Conservation (phyloP, 2,329 filamentous ascomycete genomes). For the Pestalotiopsis sp. region DNA sequence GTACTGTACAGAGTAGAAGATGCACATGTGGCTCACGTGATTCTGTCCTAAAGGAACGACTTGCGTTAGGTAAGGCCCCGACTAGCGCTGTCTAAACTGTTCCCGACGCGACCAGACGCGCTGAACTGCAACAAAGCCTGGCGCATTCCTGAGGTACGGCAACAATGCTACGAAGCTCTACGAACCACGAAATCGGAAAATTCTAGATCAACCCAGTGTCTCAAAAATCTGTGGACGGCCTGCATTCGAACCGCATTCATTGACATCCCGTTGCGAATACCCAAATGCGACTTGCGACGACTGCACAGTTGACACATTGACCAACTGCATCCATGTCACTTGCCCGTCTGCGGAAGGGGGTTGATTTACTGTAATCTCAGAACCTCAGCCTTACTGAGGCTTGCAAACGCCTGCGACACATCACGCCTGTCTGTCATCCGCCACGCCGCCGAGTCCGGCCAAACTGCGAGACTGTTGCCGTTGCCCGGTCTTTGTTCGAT, state of each 20-base stretch:
- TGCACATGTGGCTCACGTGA: neutral
- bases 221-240: neutral
- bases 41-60: neutral
- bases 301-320: neutral
- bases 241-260: conserved; percentile 3
- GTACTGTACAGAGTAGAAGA: too few species aligned
- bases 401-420: neutral
- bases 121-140: neutral
- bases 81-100: neutral
- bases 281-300: conserved; percentile 1
- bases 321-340: conserved; percentile 10
- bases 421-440: neutral
- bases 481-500: conserved; percentile 1
- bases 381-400: conserved; percentile 2
- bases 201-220: neutral
- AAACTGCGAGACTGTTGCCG: neutral
- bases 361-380: neutral
- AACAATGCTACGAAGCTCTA: conserved; percentile 1
- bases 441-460: conserved; percentile 3
- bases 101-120: neutral
- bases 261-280: neutral
- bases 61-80: neutral
- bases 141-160: conserved; percentile 1
- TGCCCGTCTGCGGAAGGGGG: conserved; percentile 5
- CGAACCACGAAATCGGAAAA: neutral